Evolutionary conservation across 2,329 filamentous ascomycete genomes (phyloP).

Genomic region (Fusarium dimerum): DNA sequence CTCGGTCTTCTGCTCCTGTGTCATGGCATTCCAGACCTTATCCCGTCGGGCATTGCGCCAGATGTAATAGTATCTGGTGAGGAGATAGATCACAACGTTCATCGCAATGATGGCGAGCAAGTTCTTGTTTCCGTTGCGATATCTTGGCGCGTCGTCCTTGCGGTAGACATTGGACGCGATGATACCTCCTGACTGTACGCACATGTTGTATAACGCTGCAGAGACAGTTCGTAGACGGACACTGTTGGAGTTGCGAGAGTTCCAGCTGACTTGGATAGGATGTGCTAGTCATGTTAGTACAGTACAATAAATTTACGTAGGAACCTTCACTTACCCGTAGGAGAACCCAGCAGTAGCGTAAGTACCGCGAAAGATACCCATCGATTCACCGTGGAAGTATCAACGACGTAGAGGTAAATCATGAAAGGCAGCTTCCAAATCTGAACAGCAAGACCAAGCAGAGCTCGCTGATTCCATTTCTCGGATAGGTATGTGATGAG

Average conservation of each 20-base stretch:
- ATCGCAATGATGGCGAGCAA: conserved; percentile 47
- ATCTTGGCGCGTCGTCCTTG: conserved; percentile 30
- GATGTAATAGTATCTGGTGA: conserved; percentile 52
- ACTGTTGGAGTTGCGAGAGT: conserved; percentile 55
- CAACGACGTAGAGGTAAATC: conserved; percentile 1
- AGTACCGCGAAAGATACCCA: conserved; percentile 10
- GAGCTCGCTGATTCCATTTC: conserved; percentile 34
- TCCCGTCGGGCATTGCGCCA: neutral
- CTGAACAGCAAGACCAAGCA: conserved; percentile 12
- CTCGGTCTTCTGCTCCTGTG: neutral
- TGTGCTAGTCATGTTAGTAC: neutral
- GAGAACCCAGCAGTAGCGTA: conserved; percentile 5
- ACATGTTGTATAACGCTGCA: conserved; percentile 56
- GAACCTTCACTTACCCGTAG: conserved; percentile 3
- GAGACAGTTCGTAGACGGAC: conserved; percentile 61
- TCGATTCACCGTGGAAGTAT: conserved; percentile 2
- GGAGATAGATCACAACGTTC: conserved; percentile 49
- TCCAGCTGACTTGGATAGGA: conserved; percentile 51
- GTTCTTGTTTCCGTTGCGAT: conserved; percentile 48
- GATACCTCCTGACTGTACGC: conserved; percentile 34
- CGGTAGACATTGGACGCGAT: conserved; percentile 43
- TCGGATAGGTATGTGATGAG: conserved; percentile 37
- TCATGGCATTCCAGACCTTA: conserved; percentile 3
- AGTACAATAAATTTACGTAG: too few species aligned
- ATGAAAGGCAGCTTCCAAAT: conserved; percentile 13